phyloP scores from a whole-genome alignment of 306 rosid species.

The Fragaria iinumae region DNA sequence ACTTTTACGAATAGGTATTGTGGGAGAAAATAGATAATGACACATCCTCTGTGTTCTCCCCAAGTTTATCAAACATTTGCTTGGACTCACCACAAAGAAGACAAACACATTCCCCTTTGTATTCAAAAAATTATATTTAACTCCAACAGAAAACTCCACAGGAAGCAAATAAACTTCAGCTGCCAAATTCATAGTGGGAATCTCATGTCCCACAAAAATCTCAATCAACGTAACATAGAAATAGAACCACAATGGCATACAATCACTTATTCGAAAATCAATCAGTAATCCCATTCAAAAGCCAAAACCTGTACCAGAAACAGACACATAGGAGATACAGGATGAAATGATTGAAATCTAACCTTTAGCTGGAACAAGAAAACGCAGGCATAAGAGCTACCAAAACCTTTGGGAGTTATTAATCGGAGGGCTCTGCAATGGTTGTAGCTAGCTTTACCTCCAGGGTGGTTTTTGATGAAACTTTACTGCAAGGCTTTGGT shows the following conservation, averaged over 20 bases:
- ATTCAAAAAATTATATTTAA: neutral
- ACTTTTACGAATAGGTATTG: no score
- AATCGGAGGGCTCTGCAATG: neutral
- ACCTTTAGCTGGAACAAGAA: neutral
- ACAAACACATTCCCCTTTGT: neutral
- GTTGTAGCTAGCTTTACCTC: neutral
- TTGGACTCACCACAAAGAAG: neutral
- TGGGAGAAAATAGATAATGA: no score
- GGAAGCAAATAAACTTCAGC: no score
- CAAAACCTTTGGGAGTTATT: neutral
- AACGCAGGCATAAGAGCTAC: neutral
- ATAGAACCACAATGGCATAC: neutral
- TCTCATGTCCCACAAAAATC: neutral
- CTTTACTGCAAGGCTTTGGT: neutral
- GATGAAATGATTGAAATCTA: neutral
- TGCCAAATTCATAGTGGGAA: neutral
- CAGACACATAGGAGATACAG: neutral
- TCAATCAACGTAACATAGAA: neutral
- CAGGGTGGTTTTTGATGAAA: neutral
- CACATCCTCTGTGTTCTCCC: no score
- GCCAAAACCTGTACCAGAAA: neutral
- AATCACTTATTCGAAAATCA: neutral
- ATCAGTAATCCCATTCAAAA: neutral
- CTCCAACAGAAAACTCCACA: neutral
- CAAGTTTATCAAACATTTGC: neutral